Evolutionary conservation across 2,329 filamentous ascomycete genomes (phyloP), one percentile per base, ranked within the genome.

Genomic region (Botrytis fragariae): DNA sequence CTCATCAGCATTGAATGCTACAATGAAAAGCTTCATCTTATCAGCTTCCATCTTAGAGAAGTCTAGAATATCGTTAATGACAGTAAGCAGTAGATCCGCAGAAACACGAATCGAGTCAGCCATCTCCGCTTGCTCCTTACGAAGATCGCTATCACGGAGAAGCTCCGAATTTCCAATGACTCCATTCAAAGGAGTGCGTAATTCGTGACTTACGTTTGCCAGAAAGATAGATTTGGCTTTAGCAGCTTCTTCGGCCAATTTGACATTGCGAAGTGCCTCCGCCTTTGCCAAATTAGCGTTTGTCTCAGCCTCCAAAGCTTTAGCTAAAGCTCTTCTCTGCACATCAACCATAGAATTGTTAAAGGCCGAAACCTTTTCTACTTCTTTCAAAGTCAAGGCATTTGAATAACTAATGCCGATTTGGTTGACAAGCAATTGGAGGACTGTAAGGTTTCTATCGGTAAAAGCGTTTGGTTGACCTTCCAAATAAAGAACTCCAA

Each of bases 61-160:
- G 82, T 98, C 95, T 7, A 98, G 86, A 71, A 98, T 97, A 80
- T 98, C 95, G 80, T 98, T 98, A 83, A 98, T 98, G 65, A 98
- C 93, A 0, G 94, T 96, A 39, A 98, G 85, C 22, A 98, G 84
- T 25, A 96, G 90, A 80, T 98, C 94, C 0, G 93, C 94, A 67
- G 93, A 97, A 45, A 95, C 88, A 68, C 93, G 90, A 72, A 97
- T 96, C 25, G 93, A 95, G 79, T 97, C 93, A 6, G 93, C 92
- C 86, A 94, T 96, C 77, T 97, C 93, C 45, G 90, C 86, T 81
- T 97, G 93, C 75, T 97, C 93, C 74, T 86, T 87, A 76, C 92
- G 90, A 71, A 97, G 84, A 35, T 88, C 84, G 78, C 92, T 95
- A 79, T 96, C 93, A 65, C 93, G 87, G 12, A 97, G 83, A 25